Evolutionary conservation across 352 stramenopile species (phyloP).

Genomic region (Blastocystis hominis): DNA sequence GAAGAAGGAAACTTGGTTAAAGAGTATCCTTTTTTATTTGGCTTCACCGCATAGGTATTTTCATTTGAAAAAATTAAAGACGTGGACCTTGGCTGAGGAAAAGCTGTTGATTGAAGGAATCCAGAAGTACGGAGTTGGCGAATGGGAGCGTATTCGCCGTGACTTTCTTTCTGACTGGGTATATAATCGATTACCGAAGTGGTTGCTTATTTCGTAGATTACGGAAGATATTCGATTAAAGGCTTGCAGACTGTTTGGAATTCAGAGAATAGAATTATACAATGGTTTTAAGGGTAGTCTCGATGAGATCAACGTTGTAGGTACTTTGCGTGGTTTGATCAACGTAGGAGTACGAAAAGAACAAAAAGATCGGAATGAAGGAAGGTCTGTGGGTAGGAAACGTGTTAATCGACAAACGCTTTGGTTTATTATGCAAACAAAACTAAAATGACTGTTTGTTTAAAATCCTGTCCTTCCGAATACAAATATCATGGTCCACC

Average conservation of each 20-base stretch:
- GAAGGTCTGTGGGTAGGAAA: constrained; percentile 19
- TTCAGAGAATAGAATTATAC: constrained; percentile 32
- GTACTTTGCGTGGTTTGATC: neutral
- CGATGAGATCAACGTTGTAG: neutral
- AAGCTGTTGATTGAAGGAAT: constrained; percentile 36
- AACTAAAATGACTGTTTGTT: neutral
- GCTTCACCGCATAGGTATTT: neutral
- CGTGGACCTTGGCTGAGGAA: constrained; percentile 32
- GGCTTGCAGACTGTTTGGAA: constrained; percentile 26
- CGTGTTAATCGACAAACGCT: constrained; percentile 43
- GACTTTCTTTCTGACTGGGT: constrained; percentile 50
- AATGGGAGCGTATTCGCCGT: constrained; percentile 35
- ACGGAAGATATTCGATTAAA: constrained; percentile 50
- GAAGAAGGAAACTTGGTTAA: constrained; percentile 39
- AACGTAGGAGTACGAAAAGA: constrained; percentile 30
- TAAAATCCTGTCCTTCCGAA: neutral
- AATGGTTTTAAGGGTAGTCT: constrained; percentile 22
- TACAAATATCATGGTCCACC: constrained; percentile 1
- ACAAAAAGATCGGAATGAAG: neutral
- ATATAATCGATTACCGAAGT: neutral
- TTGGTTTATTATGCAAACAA: constrained; percentile 25
- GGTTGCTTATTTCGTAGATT: constrained; percentile 3
- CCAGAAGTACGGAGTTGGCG: constrained; percentile 21
- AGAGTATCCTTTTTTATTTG: neutral
- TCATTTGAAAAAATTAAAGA: constrained; percentile 49